Conservation (phyloP, 2,329 filamentous ascomycete genomes). For the Dothideomycetes sp. region DNA sequence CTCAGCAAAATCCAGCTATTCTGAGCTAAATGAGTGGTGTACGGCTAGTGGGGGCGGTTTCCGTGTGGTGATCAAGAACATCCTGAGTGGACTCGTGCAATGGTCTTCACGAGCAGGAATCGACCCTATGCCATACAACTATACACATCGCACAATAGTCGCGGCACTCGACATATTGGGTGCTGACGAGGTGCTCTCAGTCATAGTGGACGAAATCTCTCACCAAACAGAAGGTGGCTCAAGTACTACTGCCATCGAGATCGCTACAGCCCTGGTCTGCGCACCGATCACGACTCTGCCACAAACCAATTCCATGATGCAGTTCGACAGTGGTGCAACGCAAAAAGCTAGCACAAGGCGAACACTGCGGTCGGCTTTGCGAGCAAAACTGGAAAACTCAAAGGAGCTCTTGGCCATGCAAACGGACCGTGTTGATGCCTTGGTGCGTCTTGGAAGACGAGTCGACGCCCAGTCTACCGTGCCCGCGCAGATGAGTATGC, state of each 20-base stretch:
- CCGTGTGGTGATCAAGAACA: conserved; percentile 48
- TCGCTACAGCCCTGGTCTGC: conserved; percentile 60
- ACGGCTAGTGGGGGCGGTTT: conserved; percentile 39
- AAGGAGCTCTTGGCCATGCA: conserved; percentile 51
- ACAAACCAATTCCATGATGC: conserved; percentile 21
- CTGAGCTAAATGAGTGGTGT: conserved; percentile 62
- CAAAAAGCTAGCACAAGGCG: background rate
- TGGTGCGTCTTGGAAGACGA: conserved; percentile 24
- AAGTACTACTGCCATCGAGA: conserved; percentile 56
- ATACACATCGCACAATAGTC: conserved; percentile 64
- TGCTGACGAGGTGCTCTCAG: conserved; percentile 48
- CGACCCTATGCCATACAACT: conserved; percentile 49
- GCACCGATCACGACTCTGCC: conserved; percentile 42
- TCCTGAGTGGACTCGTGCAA: conserved; percentile 53
- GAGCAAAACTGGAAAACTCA: conserved; percentile 40
- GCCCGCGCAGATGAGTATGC: conserved; percentile 43
- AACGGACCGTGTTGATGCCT: conserved; percentile 47
- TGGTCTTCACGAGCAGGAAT: conserved; percentile 51
- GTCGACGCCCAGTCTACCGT: conserved; percentile 43
- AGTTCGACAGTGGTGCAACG: conserved; percentile 4
- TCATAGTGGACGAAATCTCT: conserved; percentile 60
- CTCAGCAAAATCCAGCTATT: conserved; percentile 52
- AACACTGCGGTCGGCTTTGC: conserved; percentile 19
- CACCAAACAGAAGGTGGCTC: conserved; percentile 51
- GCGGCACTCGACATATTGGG: conserved; percentile 53